Conservation (phyloP, 805 yeast genomes). For the Debaryomyces prosopidis region DNA sequence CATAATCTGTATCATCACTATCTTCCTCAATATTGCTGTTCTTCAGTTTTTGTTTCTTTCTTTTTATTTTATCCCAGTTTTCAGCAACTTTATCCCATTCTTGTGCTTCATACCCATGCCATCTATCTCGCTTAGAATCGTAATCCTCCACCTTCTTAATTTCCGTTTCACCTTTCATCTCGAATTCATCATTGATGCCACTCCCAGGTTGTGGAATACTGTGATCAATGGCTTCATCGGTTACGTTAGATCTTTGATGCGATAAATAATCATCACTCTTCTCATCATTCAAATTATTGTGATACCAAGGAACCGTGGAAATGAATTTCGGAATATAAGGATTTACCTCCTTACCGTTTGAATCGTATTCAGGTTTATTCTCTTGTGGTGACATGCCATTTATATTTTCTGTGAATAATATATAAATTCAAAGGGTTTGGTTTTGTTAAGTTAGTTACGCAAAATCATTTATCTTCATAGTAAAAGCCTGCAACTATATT, state of each 20-base stretch:
- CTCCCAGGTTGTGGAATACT: conserved; percentile 54
- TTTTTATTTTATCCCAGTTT: conserved; percentile 45
- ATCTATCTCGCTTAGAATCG: conserved; percentile 75
- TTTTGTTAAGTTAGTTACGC: background rate
- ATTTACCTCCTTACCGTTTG: conserved; percentile 15
- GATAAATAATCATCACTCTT: conserved; percentile 45
- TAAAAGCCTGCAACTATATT: background rate
- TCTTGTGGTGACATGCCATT: background rate
- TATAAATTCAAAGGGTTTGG: background rate
- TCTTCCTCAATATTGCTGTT: conserved; percentile 15
- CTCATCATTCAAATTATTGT: conserved; percentile 35
- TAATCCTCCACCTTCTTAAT: conserved; percentile 40
- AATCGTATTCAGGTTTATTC: conserved; percentile 1
- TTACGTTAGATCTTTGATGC: conserved; percentile 45
- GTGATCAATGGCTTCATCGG: conserved; percentile 40
- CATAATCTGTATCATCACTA: conserved; percentile 41
- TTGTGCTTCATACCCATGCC: conserved; percentile 73
- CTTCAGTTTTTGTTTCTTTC: conserved; percentile 2
- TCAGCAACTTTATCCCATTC: conserved; percentile 57
- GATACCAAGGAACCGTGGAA: conserved; percentile 41
- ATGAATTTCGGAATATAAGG: conserved; percentile 43
- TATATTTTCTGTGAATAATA: background rate
- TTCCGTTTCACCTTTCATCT: conserved; percentile 16
- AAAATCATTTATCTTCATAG: background rate
- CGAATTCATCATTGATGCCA: conserved; percentile 55